Base-by-base conservation (phyloP, 345 rosid genomes). In the Microcos paniculata region DNA sequence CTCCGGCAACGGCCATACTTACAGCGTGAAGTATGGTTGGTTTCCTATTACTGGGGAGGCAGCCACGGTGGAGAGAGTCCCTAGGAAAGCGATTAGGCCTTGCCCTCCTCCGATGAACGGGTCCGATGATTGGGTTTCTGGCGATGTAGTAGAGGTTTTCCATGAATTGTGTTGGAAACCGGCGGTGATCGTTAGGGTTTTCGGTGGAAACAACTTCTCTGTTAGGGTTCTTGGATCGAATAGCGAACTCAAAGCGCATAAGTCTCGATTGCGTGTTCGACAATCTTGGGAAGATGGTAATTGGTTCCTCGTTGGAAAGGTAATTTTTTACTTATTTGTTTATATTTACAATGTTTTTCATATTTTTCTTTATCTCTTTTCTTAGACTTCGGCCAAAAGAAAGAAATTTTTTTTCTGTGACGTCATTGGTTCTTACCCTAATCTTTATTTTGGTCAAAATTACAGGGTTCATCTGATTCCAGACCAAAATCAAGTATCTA, bases 1-100 rank as follows among this genome's bases (percentile, higher is more conserved):
- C 1, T 84, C 90, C 1, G 90, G 93, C 13, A 85, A 88, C 77
- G 96, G 93, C 35, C 93, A 80, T 48, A 87, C 80, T 0, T 87
- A 88, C 76, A 31, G 21, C 16, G 86, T 91, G 52, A 80, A 76
- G 76, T 87, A 84, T 46, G 80, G 77, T 49, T 56, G 80, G 67
- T 58, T 58, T 43, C 43, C 56, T 19, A 11, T 19, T 15, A 57
- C 76, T 7, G 64, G 40, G 1, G 75, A 77, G 45, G 19, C 58
- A 19, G 72, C 46, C 1, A 78, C 80, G 48, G 52, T 79, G 42
- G 87, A 70, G 80, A 89, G 88, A 77, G 86, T 88, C 1, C 80
- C 90, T 0, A 83, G 85, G 86, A 86, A 82, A 85, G 83, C 75
- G 46, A 83, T 93, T 74, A 86, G 96, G 83, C 98, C 98, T 67